These are phyloP conservation scores for Mycena maculata DNA, from an alignment of 768 basidiomycete species.

Conservation along the genomic window DNA sequence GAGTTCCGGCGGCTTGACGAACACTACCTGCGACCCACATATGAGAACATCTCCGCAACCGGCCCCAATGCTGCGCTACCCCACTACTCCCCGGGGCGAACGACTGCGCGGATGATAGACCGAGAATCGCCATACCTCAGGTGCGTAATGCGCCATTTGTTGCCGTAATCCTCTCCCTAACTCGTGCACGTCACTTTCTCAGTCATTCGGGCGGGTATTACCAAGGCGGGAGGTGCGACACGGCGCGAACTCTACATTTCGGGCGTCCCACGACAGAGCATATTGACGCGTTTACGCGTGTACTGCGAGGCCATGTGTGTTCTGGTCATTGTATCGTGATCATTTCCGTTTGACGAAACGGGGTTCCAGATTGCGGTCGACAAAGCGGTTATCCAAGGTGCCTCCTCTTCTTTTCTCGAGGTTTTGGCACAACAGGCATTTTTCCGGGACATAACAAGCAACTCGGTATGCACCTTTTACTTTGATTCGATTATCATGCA, in stretches of 20 bases:
- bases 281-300: constrained; percentile 92
- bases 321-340: too few species aligned
- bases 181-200: constrained; percentile 17
- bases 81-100: constrained; percentile 87
- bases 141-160: constrained; percentile 58
- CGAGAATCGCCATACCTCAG: constrained; percentile 88
- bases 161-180: too few species aligned
- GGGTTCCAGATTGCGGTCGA: constrained; percentile 94
- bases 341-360: constrained; percentile 27
- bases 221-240: constrained; percentile 90
- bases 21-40: constrained; percentile 86
- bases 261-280: constrained; percentile 89
- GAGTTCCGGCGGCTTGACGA: constrained; percentile 78
- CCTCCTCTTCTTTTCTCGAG: constrained; percentile 84
- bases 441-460: constrained; percentile 88
- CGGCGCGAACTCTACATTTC: constrained; percentile 86
- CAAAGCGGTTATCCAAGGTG: constrained; percentile 90
- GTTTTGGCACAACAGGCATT: constrained; percentile 88
- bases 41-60: constrained; percentile 89
- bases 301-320: constrained; percentile 95
- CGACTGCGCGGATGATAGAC: constrained; percentile 78
- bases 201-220: constrained; percentile 96
- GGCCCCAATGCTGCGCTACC: constrained; percentile 95
- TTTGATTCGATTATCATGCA: too few species aligned
- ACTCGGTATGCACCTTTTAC: constrained; percentile 71